phyloP scores from a whole-genome alignment of 1,139 yeast species.

The Sugiyamaella japonica region DNA sequence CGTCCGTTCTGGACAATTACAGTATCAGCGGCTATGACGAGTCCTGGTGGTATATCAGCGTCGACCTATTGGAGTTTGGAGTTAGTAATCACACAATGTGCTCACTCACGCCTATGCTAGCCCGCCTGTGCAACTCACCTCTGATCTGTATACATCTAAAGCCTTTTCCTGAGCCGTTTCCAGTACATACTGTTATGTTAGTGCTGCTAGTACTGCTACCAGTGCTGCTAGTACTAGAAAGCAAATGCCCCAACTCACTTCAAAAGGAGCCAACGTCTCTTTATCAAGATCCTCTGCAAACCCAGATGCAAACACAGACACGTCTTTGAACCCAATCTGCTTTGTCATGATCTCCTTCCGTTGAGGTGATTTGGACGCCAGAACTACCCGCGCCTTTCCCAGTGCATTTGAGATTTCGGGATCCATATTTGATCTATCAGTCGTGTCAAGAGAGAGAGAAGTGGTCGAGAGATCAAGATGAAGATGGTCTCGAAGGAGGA shows the following conservation, averaged over 20 bases:
- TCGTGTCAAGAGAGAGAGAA: not conserved
- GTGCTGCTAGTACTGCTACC: slow-evolving; percentile 24
- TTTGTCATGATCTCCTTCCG: slow-evolving; percentile 61
- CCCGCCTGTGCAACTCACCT: slow-evolving; percentile 32
- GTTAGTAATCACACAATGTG: too few species aligned
- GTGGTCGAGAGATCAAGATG: too few species aligned
- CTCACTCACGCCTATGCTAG: too few species aligned
- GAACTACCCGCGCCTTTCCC: slow-evolving; percentile 44
- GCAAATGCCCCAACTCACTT: slow-evolving; percentile 32
- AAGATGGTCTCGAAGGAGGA: too few species aligned
- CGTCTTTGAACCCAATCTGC: slow-evolving; percentile 59
- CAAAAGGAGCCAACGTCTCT: slow-evolving; percentile 47
- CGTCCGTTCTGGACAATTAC: slow-evolving; percentile 61
- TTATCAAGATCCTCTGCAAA: slow-evolving; percentile 78
- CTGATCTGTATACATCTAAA: slow-evolving; percentile 53
- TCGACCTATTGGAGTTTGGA: slow-evolving; percentile 29
- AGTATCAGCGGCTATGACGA: slow-evolving; percentile 82
- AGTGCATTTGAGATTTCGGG: slow-evolving; percentile 7
- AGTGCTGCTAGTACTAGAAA: not conserved
- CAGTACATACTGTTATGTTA: slow-evolving; percentile 51
- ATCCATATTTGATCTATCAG: slow-evolving; percentile 2
- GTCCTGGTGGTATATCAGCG: slow-evolving; percentile 42
- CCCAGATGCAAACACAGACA: slow-evolving; percentile 53
- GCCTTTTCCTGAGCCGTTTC: slow-evolving; percentile 71
- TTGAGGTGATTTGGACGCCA: slow-evolving; percentile 87